A percentile compares a stretch with the other conserved stretches of the same genome.
Evolutionary conservation across 176 grass and related monocot genomes (phyloP).

Genomic region (Thinopyrum elongatum): DNA sequence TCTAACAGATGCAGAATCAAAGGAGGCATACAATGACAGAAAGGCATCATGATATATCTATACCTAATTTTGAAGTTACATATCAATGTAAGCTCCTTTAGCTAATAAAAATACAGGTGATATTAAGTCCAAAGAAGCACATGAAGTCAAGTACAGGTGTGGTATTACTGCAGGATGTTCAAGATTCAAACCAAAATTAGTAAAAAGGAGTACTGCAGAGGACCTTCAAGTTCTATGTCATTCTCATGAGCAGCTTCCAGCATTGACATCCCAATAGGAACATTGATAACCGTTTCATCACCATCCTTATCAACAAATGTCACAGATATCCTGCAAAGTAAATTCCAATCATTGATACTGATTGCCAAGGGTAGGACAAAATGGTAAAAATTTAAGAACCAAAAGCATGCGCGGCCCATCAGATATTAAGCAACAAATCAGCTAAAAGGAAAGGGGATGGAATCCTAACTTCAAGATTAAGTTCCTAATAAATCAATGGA

Average conservation of each 20-base stretch:
- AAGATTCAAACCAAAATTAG: neutral
- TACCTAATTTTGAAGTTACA: neutral
- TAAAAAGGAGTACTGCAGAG: neutral
- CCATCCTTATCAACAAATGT: conserved; percentile 86
- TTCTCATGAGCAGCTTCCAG: conserved; percentile 96
- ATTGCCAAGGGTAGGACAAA: conserved; percentile 1
- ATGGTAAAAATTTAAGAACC: neutral
- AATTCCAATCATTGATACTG: neutral
- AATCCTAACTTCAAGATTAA: conserved; percentile 9
- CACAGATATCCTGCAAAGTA: conserved; percentile 77
- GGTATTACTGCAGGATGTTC: neutral
- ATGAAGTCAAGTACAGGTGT: neutral
- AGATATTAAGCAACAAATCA: neutral
- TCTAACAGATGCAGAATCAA: neutral
- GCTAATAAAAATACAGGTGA: neutral
- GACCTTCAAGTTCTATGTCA: conserved; percentile 95
- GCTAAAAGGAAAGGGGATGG: neutral
- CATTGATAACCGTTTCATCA: conserved; percentile 69
- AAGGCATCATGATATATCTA: conserved; percentile 9
- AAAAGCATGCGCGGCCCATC: neutral
- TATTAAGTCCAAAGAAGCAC: conserved; percentile 6
- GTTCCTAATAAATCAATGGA: neutral
- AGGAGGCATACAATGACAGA: neutral
- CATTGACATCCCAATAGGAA: conserved; percentile 97
- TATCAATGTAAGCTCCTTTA: neutral